Evolutionary conservation across 441 rosid genomes (phyloP).

Genomic region (Cnidoscolus chayamansa): DNA sequence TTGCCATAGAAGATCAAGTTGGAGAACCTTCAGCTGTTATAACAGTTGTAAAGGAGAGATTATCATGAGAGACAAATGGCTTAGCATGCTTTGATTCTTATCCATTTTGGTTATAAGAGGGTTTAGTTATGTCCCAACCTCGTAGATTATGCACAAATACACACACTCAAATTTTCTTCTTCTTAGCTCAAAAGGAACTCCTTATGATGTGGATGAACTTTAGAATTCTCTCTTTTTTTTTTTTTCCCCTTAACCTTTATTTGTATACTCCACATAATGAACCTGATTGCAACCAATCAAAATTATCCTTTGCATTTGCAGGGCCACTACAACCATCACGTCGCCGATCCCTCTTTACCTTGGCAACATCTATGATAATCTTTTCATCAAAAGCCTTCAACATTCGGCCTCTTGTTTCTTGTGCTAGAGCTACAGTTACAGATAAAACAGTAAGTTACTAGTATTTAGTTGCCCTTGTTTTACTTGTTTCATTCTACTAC

Average conservation of each 20-base stretch:
- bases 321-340: slow-evolving; percentile 78
- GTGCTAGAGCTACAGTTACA: slow-evolving; percentile 59
- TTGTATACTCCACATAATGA: neutral
- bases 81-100: neutral
- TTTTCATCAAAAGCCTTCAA: slow-evolving; percentile 75
- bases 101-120: neutral
- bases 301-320: slow-evolving; percentile 32
- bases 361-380: slow-evolving; percentile 74
- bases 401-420: slow-evolving; percentile 56
- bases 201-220: neutral
- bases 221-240: neutral
- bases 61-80: neutral
- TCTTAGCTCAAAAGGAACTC: too few relatives aligned
- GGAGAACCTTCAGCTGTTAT: neutral
- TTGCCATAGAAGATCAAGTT: neutral
- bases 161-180: too few relatives aligned
- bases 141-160: neutral
- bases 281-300: neutral
- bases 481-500: neutral
- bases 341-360: slow-evolving; percentile 64
- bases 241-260: neutral
- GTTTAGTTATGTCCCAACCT: slow-evolving; percentile 2
- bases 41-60: neutral
- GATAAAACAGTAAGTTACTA: slow-evolving; percentile 53
- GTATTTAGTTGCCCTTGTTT: slow-evolving; percentile 9